Evolutionary conservation across 495 filamentous ascomycete genomes (phyloP).

Genomic region (Poronia punctata): DNA sequence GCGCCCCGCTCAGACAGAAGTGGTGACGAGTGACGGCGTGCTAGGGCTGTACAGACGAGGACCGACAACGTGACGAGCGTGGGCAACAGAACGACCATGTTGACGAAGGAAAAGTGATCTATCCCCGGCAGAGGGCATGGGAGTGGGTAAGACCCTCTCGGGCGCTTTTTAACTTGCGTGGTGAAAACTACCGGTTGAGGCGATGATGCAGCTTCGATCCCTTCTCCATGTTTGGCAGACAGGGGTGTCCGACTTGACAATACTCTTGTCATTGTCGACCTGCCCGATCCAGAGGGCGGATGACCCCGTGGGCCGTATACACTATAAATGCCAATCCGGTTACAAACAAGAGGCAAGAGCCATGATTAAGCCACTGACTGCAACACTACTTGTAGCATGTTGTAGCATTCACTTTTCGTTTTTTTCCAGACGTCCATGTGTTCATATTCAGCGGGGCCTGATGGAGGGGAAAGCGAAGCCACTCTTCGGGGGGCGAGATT

Average conservation of each 20-base stretch:
- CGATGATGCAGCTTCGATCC: not conserved
- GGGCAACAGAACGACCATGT: slow-evolving; percentile 3
- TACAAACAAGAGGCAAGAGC: too few relatives aligned
- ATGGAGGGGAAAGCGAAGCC: too few relatives aligned
- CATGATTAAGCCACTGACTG: too few relatives aligned
- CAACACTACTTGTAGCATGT: too few relatives aligned
- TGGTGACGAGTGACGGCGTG: not conserved
- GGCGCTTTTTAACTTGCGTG: not conserved
- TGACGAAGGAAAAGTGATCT: slow-evolving; percentile 1
- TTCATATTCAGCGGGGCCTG: too few relatives aligned
- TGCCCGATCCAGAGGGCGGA: not conserved
- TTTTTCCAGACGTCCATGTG: too few relatives aligned
- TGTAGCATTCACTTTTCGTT: too few relatives aligned
- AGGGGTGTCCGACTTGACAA: slow-evolving; percentile 1
- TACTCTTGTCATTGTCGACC: slow-evolving; percentile 2
- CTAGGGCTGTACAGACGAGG: slow-evolving; percentile 6
- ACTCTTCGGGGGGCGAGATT: too few relatives aligned
- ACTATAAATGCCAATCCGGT: too few relatives aligned
- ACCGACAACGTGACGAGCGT: slow-evolving; percentile 4
- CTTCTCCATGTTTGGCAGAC: not conserved
- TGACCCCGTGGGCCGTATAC: not conserved
- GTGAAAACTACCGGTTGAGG: not conserved
- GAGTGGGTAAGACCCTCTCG: not conserved
- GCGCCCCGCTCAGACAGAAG: not conserved
- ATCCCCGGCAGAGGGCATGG: slow-evolving; percentile 1